phyloP scores from a whole-genome alignment of 1,284 basidiomycete species.

The Marasmius sp. region DNA sequence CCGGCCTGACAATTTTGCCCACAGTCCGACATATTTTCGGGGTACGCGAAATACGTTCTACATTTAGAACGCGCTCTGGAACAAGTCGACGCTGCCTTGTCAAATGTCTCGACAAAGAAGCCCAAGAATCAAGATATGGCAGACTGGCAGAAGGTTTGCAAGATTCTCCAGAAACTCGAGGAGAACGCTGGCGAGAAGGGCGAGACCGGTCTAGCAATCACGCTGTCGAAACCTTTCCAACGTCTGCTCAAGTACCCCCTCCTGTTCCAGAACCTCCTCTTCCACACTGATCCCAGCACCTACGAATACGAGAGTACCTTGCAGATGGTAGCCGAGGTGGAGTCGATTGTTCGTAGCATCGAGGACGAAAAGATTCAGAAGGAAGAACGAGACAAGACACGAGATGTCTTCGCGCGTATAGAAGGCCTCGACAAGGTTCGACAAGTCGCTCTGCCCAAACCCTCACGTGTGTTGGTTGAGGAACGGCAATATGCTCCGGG shows the following conservation, averaged over 20 bases:
- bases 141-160: conserved; percentile 76
- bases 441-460: conserved; percentile 85
- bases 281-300: conserved; percentile 94
- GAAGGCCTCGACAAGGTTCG: conserved; percentile 92
- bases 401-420: conserved; percentile 93
- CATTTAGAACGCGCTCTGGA: conserved; percentile 88
- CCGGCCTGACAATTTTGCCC: conserved; percentile 10
- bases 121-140: conserved; percentile 77
- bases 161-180: conserved; percentile 74
- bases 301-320: conserved; percentile 96
- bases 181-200: conserved; percentile 80
- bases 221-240: conserved; percentile 95
- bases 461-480: conserved; percentile 83
- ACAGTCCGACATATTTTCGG: conserved; percentile 90
- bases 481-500: conserved; percentile 61
- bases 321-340: conserved; percentile 96
- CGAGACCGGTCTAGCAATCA: conserved; percentile 92
- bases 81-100: conserved; percentile 81
- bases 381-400: conserved; percentile 92
- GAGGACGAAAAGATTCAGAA: conserved; percentile 97
- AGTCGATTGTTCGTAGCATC: conserved; percentile 92
- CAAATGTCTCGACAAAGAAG: conserved; percentile 66
- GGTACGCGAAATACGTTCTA: conserved; percentile 89
- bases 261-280: conserved; percentile 96
- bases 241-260: conserved; percentile 95